Conservation (phyloP, 2,329 filamentous ascomycete genomes). For the Ceratocystis diversiconidia region DNA sequence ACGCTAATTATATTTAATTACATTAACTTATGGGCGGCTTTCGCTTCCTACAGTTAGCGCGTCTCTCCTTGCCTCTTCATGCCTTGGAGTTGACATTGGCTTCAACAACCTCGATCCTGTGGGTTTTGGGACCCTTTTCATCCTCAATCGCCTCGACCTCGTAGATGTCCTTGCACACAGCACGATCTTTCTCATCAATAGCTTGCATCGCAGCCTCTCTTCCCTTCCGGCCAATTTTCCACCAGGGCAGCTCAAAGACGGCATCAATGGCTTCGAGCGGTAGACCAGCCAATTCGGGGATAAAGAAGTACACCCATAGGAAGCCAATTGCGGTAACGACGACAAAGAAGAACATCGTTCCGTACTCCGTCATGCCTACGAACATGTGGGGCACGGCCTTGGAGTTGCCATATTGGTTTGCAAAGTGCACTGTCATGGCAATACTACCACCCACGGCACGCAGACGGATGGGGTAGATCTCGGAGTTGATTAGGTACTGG, state of each 20-base stretch:
- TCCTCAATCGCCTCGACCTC: constrained; percentile 8
- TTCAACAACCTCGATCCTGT: background rate
- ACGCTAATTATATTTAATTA: no score
- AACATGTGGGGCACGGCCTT: constrained; percentile 66
- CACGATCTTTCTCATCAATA: constrained; percentile 20
- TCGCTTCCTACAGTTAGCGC: no score
- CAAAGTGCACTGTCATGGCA: constrained; percentile 67
- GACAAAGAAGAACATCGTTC: constrained; percentile 66
- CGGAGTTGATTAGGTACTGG: constrained; percentile 65
- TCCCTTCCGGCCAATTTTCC: constrained; percentile 50
- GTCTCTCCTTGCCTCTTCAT: background rate
- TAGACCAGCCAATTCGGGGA: constrained; percentile 59
- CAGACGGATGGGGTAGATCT: constrained; percentile 62
- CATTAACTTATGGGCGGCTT: no score
- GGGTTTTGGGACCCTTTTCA: background rate
- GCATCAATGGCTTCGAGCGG: constrained; percentile 55
- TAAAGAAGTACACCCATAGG: constrained; percentile 55
- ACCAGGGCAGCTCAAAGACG: constrained; percentile 60
- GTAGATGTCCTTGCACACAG: background rate
- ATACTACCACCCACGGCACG: constrained; percentile 56
- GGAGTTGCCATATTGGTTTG: constrained; percentile 63
- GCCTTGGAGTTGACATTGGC: background rate
- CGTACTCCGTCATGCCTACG: constrained; percentile 44
- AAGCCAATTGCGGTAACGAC: constrained; percentile 54
- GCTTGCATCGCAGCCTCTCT: constrained; percentile 36